Base-by-base conservation (phyloP, 179 eudicot genomes). In the Drosera spatulata region DNA sequence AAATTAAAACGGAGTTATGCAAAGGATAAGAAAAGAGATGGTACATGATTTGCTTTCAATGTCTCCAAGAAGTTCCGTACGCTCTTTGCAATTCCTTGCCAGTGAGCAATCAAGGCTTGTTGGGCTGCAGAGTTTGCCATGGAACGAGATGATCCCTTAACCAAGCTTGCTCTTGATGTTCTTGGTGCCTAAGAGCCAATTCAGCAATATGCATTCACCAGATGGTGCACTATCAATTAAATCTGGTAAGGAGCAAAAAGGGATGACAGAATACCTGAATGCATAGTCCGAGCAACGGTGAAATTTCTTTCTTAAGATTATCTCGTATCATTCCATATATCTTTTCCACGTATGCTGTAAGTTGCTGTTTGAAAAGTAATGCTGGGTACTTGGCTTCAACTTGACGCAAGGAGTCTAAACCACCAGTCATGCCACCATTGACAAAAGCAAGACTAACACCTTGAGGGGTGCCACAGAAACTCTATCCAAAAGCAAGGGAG, bases 81-180 rank as follows among this genome's bases (percentile, higher is more conserved):
- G 69, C 91, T 84, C 73, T 73, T 82, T 60, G 88, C 95, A 60
- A 91, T 91, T 63, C 96, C 95, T 84, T 91, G 96, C 96, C 98
- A 91, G 67, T 91, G 91, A 74, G 84, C 98, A 71, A 91, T 88
- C 77, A 91, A 68, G 52, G 85, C 87, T 82, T 88, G 98, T 71
- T 88, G 98, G 50, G 91, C 97, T 56, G 93, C 86, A 50, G 88
- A 69, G 65, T 73, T 85, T 49, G 95, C 87, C 67, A 82, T 79
- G 15, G 98, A 85, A 58, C 91, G 90, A 52, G 96, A 79, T 48
- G 94, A 65, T 53, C 94, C 90, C 80, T 88, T 88, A 55, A 84
- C 96, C 70, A 88, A 78, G 77, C 96, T 91, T 77, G 95, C 96
- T 75, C 98, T 85, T 50, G 98, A 91, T 72, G 94, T 91, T 67